These are phyloP conservation scores for Quercus robur DNA, from an alignment of 306 rosid genomes.

Conservation along the genomic window DNA sequence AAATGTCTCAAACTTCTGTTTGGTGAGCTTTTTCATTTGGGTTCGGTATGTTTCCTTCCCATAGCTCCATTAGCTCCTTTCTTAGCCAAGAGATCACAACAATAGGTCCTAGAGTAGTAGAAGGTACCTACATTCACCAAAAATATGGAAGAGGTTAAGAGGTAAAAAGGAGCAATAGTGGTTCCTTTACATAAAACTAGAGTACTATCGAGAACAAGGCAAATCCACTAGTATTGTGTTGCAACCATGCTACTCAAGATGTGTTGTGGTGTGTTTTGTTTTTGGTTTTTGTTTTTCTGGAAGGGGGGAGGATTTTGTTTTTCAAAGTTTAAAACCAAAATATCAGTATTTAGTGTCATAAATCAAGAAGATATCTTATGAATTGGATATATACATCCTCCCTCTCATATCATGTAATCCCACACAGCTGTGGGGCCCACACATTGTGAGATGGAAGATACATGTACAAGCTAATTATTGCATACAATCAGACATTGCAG, in stretches of 20 bases:
- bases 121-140: constrained; percentile 74
- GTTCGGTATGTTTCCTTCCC: constrained; percentile 67
- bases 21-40: constrained; percentile 61
- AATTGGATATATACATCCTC: no score
- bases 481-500: no score
- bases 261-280: neutral
- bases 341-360: no score
- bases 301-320: neutral
- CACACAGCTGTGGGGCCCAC: no score
- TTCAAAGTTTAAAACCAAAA: neutral
- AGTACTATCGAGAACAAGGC: no score
- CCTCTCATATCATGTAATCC: no score
- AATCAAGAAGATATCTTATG: no score
- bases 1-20: constrained; percentile 54
- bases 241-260: neutral
- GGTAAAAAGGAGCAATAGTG: neutral
- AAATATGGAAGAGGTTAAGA: neutral
- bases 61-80: constrained; percentile 77
- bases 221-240: neutral
- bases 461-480: no score
- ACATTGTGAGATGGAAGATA: no score
- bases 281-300: neutral
- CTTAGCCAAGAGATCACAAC: constrained; percentile 67
- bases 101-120: constrained; percentile 94
- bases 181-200: neutral